A percentile compares a stretch with the other conserved stretches of the same genome.
phyloP scores from a whole-genome alignment of 345 rosid genomes.

The Populus ilicifolia region DNA sequence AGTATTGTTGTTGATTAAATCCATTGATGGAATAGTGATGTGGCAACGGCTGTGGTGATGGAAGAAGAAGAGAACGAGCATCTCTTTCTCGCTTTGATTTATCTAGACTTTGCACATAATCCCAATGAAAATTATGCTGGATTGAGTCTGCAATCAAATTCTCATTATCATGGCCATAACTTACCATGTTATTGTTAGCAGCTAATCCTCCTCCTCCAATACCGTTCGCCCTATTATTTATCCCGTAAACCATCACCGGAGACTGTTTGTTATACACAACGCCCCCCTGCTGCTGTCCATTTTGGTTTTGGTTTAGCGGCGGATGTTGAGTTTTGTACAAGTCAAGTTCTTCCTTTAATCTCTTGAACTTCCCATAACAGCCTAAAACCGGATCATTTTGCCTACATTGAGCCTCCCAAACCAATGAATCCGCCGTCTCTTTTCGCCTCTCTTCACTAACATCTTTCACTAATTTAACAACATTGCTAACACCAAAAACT shows the following conservation, averaged over 20 bases:
- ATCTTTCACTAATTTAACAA: constrained; percentile 45
- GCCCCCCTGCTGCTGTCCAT: constrained; percentile 4
- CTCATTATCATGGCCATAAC: constrained; percentile 3
- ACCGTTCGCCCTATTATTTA: background rate
- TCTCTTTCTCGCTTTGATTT: constrained; percentile 26
- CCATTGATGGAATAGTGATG: constrained; percentile 14
- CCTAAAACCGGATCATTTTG: constrained; percentile 64
- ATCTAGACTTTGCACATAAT: constrained; percentile 18
- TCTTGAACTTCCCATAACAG: constrained; percentile 51
- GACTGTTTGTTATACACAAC: background rate
- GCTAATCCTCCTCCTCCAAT: constrained; percentile 9
- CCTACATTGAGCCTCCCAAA: constrained; percentile 81
- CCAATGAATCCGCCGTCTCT: constrained; percentile 49
- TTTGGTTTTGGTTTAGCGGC: constrained; percentile 10
- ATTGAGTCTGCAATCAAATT: constrained; percentile 22
- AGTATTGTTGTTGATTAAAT: constrained; percentile 24
- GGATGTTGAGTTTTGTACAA: constrained; percentile 32
- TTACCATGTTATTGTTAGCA: background rate
- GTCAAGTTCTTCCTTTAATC: constrained; percentile 49
- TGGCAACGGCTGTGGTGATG: background rate
- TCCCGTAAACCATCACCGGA: background rate
- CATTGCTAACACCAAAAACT: constrained; percentile 54
- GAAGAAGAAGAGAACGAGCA: constrained; percentile 12
- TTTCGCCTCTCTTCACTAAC: constrained; percentile 46
- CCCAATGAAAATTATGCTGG: constrained; percentile 16